Percentiles rank a stretch among this genome's conserved stretches.
phyloP scores from a whole-genome alignment of 2,329 filamentous ascomycete species.

The Arthroderma uncinatum region DNA sequence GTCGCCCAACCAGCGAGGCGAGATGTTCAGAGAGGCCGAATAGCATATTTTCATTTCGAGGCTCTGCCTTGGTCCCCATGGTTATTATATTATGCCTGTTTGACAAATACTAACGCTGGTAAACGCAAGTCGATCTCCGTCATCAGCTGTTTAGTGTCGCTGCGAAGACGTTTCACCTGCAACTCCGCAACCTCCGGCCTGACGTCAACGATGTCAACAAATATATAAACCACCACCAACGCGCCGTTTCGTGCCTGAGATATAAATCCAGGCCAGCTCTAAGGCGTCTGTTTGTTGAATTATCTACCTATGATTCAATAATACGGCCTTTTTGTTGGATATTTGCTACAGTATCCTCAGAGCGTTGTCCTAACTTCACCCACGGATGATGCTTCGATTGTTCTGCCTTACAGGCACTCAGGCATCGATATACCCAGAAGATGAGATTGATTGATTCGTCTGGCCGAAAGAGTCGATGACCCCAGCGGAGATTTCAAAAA shows the following conservation, averaged over 20 bases:
- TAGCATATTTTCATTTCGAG: constrained; percentile 21
- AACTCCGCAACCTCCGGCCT: neutral
- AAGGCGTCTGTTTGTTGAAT: no score
- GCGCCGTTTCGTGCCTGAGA: neutral
- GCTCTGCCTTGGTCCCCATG: neutral
- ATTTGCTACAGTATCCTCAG: neutral
- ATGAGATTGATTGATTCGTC: neutral
- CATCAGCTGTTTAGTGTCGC: neutral
- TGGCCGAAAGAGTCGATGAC: neutral
- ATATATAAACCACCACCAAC: neutral
- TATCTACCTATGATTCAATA: neutral
- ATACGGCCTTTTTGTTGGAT: neutral
- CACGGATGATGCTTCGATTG: neutral
- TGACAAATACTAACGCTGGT: neutral
- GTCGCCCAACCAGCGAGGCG: constrained; percentile 26
- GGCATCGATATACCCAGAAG: neutral
- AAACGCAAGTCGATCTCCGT: neutral
- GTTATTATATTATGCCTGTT: neutral
- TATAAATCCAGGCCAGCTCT: neutral
- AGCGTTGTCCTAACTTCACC: neutral
- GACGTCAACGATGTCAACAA: neutral
- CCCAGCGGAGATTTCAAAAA: neutral
- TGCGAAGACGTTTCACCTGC: neutral
- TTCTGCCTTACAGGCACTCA: neutral
- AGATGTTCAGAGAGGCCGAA: constrained; percentile 28